Percentiles rank a stretch among this genome's conserved stretches.
These are phyloP conservation scores for Mycena chlorophos DNA, from an alignment of 768 basidiomycete genomes.

Conservation along the genomic window DNA sequence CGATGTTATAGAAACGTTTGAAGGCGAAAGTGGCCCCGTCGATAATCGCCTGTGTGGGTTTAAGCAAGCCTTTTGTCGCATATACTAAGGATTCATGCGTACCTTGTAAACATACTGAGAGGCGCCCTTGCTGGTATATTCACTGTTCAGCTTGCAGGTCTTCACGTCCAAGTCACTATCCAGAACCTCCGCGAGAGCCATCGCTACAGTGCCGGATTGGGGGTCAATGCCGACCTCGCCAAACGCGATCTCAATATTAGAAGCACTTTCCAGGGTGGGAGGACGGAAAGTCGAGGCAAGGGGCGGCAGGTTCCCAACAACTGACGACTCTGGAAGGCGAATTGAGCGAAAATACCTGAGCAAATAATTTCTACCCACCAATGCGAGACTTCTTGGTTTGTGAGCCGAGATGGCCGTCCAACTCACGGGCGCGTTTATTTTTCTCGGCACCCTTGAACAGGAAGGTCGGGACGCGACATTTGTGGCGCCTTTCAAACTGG, in stretches of 20 bases:
- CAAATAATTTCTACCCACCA: too few species aligned
- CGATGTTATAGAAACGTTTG: slow-evolving; percentile 5
- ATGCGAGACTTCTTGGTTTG: too few species aligned
- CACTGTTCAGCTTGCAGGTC: background rate
- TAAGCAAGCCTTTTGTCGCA: background rate
- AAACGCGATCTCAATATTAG: background rate
- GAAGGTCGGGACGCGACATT: background rate
- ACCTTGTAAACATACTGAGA: slow-evolving; percentile 3
- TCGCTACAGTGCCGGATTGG: background rate
- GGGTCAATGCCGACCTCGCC: background rate
- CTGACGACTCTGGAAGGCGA: too few species aligned
- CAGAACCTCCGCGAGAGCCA: background rate
- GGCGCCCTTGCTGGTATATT: background rate
- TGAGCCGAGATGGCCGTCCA: too few species aligned
- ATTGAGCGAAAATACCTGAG: too few species aligned
- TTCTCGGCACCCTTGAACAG: too few species aligned
- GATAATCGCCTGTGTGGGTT: background rate
- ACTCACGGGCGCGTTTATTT: too few species aligned
- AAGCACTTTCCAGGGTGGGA: background rate
- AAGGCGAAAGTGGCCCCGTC: background rate
- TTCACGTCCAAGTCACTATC: background rate
- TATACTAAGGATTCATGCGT: background rate
- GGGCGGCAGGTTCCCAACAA: too few species aligned
- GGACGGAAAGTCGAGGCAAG: slow-evolving; percentile 6
- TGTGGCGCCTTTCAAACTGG: background rate